Percentiles rank a stretch among this genome's conserved stretches.
These are phyloP conservation scores for Puccinia hordei DNA, from an alignment of 1,284 basidiomycete species.

Conservation along the genomic window DNA sequence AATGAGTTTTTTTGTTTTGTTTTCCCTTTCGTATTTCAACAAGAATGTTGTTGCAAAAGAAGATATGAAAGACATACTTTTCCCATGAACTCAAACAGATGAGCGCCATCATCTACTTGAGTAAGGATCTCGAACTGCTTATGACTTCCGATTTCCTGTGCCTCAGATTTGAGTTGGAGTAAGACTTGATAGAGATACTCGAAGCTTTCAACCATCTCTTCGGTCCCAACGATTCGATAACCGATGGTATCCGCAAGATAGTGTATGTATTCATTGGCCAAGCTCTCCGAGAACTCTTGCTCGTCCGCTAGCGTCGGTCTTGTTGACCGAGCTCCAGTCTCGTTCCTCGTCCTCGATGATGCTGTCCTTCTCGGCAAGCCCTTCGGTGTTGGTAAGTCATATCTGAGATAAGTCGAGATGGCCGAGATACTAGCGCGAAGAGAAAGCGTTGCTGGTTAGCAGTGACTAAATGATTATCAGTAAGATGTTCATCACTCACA, in stretches of 20 bases:
- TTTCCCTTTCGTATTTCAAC: too few species aligned
- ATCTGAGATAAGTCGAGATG: conserved; percentile 41
- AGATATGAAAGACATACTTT: conserved; percentile 52
- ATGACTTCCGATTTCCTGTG: conserved; percentile 62
- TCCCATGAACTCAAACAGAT: conserved; percentile 67
- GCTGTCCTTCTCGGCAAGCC: conserved; percentile 12
- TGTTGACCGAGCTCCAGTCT: background rate
- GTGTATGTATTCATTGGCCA: conserved; percentile 52
- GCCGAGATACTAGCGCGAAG: conserved; percentile 9
- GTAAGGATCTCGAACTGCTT: conserved; percentile 81
- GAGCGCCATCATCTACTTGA: conserved; percentile 79
- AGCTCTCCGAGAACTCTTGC: conserved; percentile 46
- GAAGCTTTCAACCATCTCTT: conserved; percentile 82
- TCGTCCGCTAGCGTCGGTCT: background rate
- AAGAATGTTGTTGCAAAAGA: conserved; percentile 55
- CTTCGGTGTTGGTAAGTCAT: conserved; percentile 31
- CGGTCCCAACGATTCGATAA: conserved; percentile 86
- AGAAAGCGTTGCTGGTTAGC: background rate
- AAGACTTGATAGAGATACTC: conserved; percentile 71
- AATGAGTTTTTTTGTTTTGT: too few species aligned
- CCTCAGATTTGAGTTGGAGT: conserved; percentile 64
- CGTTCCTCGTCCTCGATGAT: background rate
- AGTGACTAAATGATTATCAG: background rate
- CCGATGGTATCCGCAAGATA: conserved; percentile 72
- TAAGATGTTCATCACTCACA: background rate